Evolutionary conservation across 176 grass and related monocot species (phyloP).

Genomic region (Oryza rufipogon): DNA sequence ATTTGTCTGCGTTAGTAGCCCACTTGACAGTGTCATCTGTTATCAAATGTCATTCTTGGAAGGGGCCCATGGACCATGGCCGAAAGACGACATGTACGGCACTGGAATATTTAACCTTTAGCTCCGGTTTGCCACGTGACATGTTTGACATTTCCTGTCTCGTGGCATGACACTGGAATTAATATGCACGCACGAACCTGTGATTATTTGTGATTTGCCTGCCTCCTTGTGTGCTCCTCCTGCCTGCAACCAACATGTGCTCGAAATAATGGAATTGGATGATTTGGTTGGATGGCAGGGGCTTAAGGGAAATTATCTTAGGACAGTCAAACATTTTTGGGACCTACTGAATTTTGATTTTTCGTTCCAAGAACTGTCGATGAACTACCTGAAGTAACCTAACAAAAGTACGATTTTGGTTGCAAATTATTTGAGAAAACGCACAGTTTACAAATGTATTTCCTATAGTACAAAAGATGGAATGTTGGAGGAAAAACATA

Average conservation of each 20-base stretch:
- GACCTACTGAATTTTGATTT: no score
- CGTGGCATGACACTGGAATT: constrained; percentile 29
- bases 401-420: no score
- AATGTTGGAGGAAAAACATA: no score
- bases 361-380: no score
- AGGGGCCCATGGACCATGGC: not conserved
- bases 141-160: constrained; percentile 36
- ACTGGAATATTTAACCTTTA: constrained; percentile 30
- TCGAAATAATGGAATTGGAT: not conserved
- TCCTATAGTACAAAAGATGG: no score
- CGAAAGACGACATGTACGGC: constrained; percentile 3
- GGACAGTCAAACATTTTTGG: no score
- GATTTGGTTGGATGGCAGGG: no score
- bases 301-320: no score
- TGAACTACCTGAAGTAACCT: no score
- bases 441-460: no score
- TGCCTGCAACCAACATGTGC: constrained; percentile 4
- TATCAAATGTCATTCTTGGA: constrained; percentile 29
- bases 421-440: no score
- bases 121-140: constrained; percentile 33
- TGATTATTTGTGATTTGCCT: not conserved
- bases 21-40: not conserved
- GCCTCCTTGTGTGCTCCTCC: not conserved
- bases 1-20: not conserved
- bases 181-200: not conserved